Evolutionary conservation across 148 eudicot species (phyloP).

Genomic region (Dianthus caryophyllus): DNA sequence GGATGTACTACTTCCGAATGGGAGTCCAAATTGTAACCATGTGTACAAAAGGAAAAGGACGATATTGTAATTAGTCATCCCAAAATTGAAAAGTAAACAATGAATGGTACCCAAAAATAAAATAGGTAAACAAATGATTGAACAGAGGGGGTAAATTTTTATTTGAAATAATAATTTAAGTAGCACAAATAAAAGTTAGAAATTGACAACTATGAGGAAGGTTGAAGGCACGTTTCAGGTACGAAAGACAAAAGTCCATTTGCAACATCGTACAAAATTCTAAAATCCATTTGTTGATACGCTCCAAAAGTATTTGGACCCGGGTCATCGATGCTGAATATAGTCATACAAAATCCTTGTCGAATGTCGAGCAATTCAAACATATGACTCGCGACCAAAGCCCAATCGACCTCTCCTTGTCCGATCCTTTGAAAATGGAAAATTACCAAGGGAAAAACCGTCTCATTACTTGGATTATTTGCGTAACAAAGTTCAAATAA

Average conservation of each 20-base stretch:
- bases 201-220: too few species aligned
- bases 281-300: conserved; percentile 16
- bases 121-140: too few species aligned
- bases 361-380: background rate
- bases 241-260: conserved; percentile 2
- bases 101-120: too few species aligned
- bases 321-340: background rate
- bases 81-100: too few species aligned
- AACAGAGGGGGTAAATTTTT: too few species aligned
- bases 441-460: background rate
- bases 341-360: conserved; percentile 16
- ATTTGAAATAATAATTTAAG: too few species aligned
- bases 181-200: too few species aligned
- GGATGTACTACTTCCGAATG: too few species aligned
- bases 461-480: background rate
- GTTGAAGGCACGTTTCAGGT: too few species aligned
- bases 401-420: background rate
- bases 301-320: conserved; percentile 16
- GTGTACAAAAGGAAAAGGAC: too few species aligned
- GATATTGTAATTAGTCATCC: too few species aligned
- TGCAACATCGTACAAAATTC: background rate
- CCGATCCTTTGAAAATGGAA: background rate
- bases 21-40: too few species aligned
- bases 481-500: conserved; percentile 4
- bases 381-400: conserved; percentile 5